Evolutionary conservation across 1,284 basidiomycete species (phyloP).

Genomic region (Coniferiporia weirii): DNA sequence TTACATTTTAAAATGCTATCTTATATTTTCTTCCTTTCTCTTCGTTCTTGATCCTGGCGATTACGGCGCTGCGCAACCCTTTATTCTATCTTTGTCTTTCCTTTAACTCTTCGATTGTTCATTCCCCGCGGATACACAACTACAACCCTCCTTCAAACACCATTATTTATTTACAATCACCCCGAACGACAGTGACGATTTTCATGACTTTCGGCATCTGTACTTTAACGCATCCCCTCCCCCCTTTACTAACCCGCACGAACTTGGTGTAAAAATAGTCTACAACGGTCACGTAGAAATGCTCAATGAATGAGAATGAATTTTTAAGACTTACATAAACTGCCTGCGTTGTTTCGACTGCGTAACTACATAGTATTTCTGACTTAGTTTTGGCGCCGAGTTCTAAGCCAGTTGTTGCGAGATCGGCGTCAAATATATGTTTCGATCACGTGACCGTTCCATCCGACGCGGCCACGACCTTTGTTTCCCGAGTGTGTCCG

Average conservation of each 20-base stretch:
- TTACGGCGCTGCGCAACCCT: not conserved
- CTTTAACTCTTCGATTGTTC: not conserved
- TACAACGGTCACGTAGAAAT: not conserved
- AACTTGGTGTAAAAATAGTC: not conserved
- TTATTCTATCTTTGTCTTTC: constrained; percentile 1
- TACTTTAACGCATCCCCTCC: not conserved
- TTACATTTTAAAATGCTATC: not conserved
- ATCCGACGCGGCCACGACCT: no score
- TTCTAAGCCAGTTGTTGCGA: no score
- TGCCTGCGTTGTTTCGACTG: no score
- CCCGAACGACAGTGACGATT: constrained; percentile 10
- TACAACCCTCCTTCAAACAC: not conserved
- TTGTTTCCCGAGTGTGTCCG: no score
- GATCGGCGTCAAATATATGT: no score
- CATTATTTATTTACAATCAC: not conserved
- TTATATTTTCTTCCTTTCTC: not conserved
- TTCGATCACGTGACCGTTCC: no score
- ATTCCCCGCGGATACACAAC: not conserved
- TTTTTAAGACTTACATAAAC: no score
- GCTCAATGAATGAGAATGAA: not conserved
- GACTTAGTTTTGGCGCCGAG: no score
- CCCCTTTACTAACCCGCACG: not conserved
- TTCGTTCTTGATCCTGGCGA: constrained; percentile 5
- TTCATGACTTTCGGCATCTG: not conserved
- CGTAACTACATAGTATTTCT: no score